Base-by-base conservation (phyloP, 208 protist genomes). In the Acanthamoeba lenticulata region DNA sequence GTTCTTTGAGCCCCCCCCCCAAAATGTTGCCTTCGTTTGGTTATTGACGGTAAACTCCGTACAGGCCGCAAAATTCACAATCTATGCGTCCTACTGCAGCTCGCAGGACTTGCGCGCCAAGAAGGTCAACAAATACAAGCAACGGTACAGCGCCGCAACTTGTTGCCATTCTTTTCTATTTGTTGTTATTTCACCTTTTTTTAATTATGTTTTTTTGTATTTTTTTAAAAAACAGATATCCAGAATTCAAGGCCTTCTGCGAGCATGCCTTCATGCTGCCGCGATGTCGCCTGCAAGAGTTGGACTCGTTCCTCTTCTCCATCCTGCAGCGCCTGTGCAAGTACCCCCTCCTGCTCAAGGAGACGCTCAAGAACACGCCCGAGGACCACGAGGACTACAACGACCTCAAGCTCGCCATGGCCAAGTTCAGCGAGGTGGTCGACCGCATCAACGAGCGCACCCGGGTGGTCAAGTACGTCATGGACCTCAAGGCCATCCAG, bases 381-480 rank as follows among this genome's bases (percentile, higher is more conserved):
- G 81, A 90, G 81, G 81, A n/a, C 1, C 81, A 90, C 36, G 34
- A 34, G 29, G 81, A 90, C 49, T 27, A 90, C 29, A 36, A 3
- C 19, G 81, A 90, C 29, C 81, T 90, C 6, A 40, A 29, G 24
- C 15, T 29, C 32, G 81, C 81, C 9, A 19, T 17, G 52, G 49
- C 15, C n/a, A 90, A 65, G 49, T n/a, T 90, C 6, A 67, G 49
- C 49, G 81, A 90, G 52, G 81, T 90, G 19, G 81, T 90, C 21
- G 81, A 90, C 52, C 42, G 44, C 27, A 90, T 90, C 49, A 90
- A 90, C 81, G 81, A 90, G 29, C 42, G 81, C 11, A 90, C 81
- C 13, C 42, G 81, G 1, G 49, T 67, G 29, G 81, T 90, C 27
- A 90, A 90, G 81, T 19, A 65, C 29, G 47, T 90, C 29, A 65